Evolutionary conservation across 1,284 basidiomycete species (phyloP).

Genomic region (Puccinia polysora): DNA sequence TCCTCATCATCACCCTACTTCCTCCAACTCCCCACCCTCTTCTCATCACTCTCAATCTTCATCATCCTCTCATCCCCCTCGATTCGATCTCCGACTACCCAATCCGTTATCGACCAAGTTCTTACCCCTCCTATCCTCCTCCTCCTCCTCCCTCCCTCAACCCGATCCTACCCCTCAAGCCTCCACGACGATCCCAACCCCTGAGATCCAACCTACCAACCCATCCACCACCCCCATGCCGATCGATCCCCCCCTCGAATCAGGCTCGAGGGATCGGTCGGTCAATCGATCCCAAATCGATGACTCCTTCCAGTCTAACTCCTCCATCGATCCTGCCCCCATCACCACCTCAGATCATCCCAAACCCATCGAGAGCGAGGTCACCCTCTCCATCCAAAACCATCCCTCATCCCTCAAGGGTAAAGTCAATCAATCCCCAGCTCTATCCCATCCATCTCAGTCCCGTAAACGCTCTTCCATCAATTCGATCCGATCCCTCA

Average conservation of each 20-base stretch:
- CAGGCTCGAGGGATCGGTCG: too few species aligned
- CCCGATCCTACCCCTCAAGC: neutral
- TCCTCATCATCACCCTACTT: neutral
- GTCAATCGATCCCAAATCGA: too few species aligned
- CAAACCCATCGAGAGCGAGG: neutral
- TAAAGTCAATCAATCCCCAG: neutral
- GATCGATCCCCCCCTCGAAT: too few species aligned
- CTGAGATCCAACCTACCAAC: neutral
- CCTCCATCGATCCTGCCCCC: too few species aligned
- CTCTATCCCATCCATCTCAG: neutral
- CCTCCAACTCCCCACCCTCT: neutral
- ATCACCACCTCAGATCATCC: neutral
- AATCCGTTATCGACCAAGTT: constrained; percentile 24
- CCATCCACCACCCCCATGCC: neutral
- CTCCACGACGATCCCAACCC: too few species aligned
- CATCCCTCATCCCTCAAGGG: neutral
- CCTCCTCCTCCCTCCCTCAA: neutral
- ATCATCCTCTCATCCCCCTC: too few species aligned
- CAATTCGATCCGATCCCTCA: neutral
- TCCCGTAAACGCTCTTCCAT: neutral
- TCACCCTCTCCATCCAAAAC: neutral
- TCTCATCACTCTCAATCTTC: neutral
- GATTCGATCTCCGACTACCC: constrained; percentile 22
- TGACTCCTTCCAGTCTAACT: too few species aligned
- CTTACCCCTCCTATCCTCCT: neutral